phyloP scores from a whole-genome alignment of 306 rosid genomes.

The Herpetospermum pedunculosum region DNA sequence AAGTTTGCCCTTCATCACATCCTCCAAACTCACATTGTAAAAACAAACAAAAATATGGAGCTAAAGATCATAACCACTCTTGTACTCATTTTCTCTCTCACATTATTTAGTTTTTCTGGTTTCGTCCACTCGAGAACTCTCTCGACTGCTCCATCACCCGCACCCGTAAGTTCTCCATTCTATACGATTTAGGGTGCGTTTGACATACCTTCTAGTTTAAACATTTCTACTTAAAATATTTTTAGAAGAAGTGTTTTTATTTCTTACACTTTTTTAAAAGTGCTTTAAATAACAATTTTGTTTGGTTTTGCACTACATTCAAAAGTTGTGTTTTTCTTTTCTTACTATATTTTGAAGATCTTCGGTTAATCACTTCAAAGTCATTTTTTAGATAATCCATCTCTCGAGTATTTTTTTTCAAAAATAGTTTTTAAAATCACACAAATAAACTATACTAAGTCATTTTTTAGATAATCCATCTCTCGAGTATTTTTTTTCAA shows the following conservation, averaged over 20 bases:
- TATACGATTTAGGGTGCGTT: background rate
- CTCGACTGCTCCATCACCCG: conserved; percentile 28
- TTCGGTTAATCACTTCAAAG: too few species aligned
- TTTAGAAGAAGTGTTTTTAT: too few species aligned
- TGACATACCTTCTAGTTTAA: background rate
- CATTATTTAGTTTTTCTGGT: conserved; percentile 3
- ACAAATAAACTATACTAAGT: background rate
- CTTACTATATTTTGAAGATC: too few species aligned
- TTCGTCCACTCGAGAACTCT: conserved; percentile 9
- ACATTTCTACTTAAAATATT: too few species aligned
- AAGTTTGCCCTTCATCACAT: background rate
- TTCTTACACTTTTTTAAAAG: too few species aligned
- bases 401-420: background rate
- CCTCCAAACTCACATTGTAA: background rate
- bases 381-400: background rate
- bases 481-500: background rate
- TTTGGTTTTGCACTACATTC: too few species aligned
- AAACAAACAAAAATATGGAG: background rate
- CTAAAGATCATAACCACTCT: background rate
- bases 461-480: background rate
- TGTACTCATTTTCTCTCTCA: conserved; percentile 6
- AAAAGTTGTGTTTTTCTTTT: too few species aligned
- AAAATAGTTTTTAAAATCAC: background rate
- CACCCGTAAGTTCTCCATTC: conserved; percentile 23
- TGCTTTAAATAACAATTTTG: too few species aligned